phyloP scores from a whole-genome alignment of 768 basidiomycete species.

The Rickenella mellea region DNA sequence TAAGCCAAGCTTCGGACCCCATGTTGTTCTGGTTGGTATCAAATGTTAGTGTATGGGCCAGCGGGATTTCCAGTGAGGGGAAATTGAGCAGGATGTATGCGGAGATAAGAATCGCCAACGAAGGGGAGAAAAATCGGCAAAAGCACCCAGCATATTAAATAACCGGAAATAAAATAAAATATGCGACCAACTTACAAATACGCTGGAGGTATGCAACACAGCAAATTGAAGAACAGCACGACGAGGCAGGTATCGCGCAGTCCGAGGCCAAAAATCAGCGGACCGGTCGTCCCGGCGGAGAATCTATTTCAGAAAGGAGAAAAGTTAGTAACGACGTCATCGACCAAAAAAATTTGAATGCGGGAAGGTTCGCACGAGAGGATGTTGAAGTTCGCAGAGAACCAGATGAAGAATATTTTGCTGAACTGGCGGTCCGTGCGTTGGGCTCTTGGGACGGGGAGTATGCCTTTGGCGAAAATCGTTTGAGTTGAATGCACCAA shows the following conservation, averaged over 20 bases:
- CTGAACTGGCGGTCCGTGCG: constrained; percentile 28
- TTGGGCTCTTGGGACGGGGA: constrained; percentile 22
- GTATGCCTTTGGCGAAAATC: constrained; percentile 13
- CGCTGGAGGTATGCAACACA: constrained; percentile 31
- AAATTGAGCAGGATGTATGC: too few species aligned
- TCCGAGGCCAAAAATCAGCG: constrained; percentile 31
- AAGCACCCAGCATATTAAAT: too few species aligned
- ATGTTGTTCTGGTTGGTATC: constrained; percentile 37
- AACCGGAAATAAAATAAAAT: background rate
- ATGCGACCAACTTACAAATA: constrained; percentile 28
- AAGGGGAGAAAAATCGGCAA: too few species aligned
- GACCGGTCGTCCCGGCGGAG: constrained; percentile 38
- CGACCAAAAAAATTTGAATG: background rate
- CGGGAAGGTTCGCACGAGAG: constrained; percentile 20
- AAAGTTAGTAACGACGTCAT: background rate
- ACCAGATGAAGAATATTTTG: constrained; percentile 33
- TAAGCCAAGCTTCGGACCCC: constrained; percentile 72
- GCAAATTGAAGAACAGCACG: constrained; percentile 37
- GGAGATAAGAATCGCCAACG: too few species aligned
- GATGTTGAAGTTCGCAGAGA: constrained; percentile 31
- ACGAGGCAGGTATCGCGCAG: constrained; percentile 34
- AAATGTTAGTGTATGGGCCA: background rate
- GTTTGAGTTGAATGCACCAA: background rate
- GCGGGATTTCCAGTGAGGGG: too few species aligned
- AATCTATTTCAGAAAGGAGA: constrained; percentile 19